These are phyloP conservation scores for Podila epigama DNA, from an alignment of 192 early-diverging fungal genomes.

Conservation along the genomic window DNA sequence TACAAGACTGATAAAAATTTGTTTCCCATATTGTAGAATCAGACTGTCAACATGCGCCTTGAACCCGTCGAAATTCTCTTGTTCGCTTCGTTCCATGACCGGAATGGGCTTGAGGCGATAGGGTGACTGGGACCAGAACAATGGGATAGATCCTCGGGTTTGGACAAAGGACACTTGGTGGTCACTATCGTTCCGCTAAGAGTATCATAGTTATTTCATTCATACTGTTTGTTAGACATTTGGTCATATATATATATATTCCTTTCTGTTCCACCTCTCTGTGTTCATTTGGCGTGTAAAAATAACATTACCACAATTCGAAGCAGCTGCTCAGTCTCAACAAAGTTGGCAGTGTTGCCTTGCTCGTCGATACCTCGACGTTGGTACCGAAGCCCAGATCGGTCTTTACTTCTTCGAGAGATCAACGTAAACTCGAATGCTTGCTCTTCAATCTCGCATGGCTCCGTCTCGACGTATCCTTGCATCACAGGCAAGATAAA, in stretches of 20 bases:
- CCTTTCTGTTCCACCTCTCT: too few relatives aligned
- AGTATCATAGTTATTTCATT: too few relatives aligned
- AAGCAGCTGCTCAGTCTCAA: slow-evolving; percentile 95
- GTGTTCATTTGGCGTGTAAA: too few relatives aligned
- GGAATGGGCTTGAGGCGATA: slow-evolving; percentile 74
- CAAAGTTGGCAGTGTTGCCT: slow-evolving; percentile 94
- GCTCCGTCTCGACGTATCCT: slow-evolving; percentile 70
- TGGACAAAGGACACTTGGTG: slow-evolving; percentile 85
- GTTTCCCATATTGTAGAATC: slow-evolving; percentile 58
- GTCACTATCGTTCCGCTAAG: slow-evolving; percentile 48
- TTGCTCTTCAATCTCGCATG: slow-evolving; percentile 67
- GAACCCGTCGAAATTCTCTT: slow-evolving; percentile 64
- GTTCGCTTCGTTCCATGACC: slow-evolving; percentile 56
- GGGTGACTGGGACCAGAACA: slow-evolving; percentile 80
- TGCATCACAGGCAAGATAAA: slow-evolving; percentile 72
- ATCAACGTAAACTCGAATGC: slow-evolving; percentile 71
- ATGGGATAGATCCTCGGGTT: slow-evolving; percentile 88
- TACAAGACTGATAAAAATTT: slow-evolving; percentile 69
- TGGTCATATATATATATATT: too few relatives aligned
- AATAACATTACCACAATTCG: slow-evolving; percentile 66
- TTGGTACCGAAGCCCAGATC: slow-evolving; percentile 83
- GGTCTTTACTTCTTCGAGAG: slow-evolving; percentile 68
- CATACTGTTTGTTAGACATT: too few relatives aligned
- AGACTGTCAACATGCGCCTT: slow-evolving; percentile 63
- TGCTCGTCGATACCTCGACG: slow-evolving; percentile 86